Base-by-base conservation (phyloP, 768 basidiomycete species). In the Clitopilus hobsonii region DNA sequence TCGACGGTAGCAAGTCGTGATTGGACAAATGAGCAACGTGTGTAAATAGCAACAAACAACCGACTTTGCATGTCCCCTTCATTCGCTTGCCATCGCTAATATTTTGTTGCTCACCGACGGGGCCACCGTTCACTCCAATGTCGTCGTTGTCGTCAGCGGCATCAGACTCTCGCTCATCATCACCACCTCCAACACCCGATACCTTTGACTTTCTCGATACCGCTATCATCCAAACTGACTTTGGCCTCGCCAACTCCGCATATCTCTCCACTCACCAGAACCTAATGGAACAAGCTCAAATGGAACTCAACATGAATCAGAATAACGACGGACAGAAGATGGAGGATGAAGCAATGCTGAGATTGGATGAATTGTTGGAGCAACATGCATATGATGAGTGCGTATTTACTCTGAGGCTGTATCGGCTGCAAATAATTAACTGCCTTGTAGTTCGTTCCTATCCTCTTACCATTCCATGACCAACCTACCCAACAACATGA, bases 301-400 rank as follows among this genome's bases (percentile, higher is more conserved):
- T 81, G 82, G 72, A 74, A 48, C 63, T 68, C 26, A 76, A 78
- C 58, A 65, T 68, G 27, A 54, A 71, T 23, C 67, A 71, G 26
- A 73, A 72, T 54, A 61, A 71, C 41, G 56, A 72, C 18, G 65
- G 72, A 13, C 70, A 71, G 56, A 83, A 84, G 63, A 66, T 73
- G 50, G 84, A 80, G 30, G 74, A 77, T 48, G 74, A 78, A 22
- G 70, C 71, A 51, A 87, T 88, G 71, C 80, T 90, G 58, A 74
- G 78, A 38, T 71, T 91, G 38, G 85, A 88, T 62, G 89, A 91
- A 63, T 72, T 91, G 48, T 80, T 91, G 53, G 84, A 89, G 62
- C 82, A 84, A 57, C 80, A 85, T 61, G 85, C 82, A 27, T 91
- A 87, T 67, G 86, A 88, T 59, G 87, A 89, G 88, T 91, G 65